phyloP scores from a whole-genome alignment of 2,329 filamentous ascomycete species.

The Cladosporium sp. region DNA sequence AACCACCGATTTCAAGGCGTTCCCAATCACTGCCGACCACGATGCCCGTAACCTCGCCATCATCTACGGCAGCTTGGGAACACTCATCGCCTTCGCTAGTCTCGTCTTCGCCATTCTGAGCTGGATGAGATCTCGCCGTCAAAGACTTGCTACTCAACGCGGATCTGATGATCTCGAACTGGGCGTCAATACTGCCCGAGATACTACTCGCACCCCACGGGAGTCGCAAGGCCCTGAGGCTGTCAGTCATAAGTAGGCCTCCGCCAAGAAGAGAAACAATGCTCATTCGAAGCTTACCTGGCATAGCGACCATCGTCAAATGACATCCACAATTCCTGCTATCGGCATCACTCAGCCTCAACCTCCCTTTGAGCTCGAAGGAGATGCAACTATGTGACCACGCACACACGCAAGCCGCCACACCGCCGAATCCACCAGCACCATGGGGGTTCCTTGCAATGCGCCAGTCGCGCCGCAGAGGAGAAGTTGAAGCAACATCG shows the following conservation, averaged over 20 bases:
- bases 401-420: background rate
- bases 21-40: background rate
- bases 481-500: background rate
- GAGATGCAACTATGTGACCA: background rate
- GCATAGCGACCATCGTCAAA: background rate
- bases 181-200: background rate
- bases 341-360: no score
- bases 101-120: background rate
- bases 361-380: background rate
- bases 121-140: conserved; percentile 5
- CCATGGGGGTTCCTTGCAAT: background rate
- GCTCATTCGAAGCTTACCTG: background rate
- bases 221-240: background rate
- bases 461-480: background rate
- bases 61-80: conserved; percentile 4
- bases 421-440: background rate
- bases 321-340: background rate
- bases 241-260: background rate
- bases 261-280: background rate
- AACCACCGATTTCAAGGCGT: background rate
- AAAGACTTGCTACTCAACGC: background rate
- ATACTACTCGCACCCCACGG: background rate
- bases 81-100: conserved; percentile 1
- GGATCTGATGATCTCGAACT: background rate
- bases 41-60: background rate